Conservation (phyloP, 768 basidiomycete genomes). For the Boletus coccyginus region DNA sequence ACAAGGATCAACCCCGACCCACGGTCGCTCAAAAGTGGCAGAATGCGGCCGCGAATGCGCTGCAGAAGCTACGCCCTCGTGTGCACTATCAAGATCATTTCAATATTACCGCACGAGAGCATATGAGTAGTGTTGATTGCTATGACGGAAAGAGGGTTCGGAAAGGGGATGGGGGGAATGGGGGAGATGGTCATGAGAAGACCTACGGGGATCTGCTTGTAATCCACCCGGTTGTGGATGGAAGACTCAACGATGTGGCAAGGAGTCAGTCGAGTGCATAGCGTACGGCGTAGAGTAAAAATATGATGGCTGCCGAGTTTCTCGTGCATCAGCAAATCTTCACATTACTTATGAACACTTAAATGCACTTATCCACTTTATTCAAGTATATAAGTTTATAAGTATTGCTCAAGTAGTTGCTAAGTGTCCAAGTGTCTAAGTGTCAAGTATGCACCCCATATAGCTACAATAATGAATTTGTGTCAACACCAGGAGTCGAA, state of each 20-base stretch:
- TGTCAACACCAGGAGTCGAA: too few species aligned
- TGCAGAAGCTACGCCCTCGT: constrained; percentile 46
- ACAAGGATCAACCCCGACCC: constrained; percentile 6
- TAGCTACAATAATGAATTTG: too few species aligned
- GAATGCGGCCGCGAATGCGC: constrained; percentile 38
- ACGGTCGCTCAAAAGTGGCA: constrained; percentile 46
- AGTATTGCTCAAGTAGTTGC: too few species aligned
- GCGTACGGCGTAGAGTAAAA: constrained; percentile 13
- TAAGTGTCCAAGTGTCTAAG: too few species aligned
- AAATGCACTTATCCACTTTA: too few species aligned
- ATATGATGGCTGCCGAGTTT: background rate
- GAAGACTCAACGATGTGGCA: constrained; percentile 56
- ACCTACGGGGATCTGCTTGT: constrained; percentile 48
- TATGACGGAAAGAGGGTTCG: constrained; percentile 58
- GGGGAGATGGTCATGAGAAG: constrained; percentile 7
- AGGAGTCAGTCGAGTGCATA: constrained; percentile 19
- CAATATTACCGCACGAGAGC: constrained; percentile 59
- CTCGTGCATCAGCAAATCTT: background rate
- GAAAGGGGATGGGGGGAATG: constrained; percentile 29
- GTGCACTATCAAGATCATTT: constrained; percentile 59
- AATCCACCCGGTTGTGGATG: constrained; percentile 65
- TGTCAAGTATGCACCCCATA: too few species aligned
- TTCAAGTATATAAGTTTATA: too few species aligned
- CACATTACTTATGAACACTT: too few species aligned
- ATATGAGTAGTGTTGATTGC: constrained; percentile 76